Evolutionary conservation across 768 basidiomycete species (phyloP), one percentile per base, ranked within the genome.

Genomic region (Phaeolepiota aurea): DNA sequence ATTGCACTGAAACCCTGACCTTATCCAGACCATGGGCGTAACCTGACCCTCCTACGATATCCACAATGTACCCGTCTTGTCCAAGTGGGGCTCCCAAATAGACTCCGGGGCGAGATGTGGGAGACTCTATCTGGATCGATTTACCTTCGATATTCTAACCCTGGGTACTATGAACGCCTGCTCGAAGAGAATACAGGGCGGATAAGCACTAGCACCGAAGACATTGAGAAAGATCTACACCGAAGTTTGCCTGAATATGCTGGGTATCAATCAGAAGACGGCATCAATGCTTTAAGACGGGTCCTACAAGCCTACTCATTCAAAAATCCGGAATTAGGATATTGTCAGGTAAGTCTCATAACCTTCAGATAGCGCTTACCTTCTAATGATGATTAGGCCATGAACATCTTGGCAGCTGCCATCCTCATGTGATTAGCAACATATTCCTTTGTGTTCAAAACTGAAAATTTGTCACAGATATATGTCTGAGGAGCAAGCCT

Each of bases 401-500:
- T 99, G 89, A 99, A 99, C 57, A 94, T 99, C 37, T 75, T 98
- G 32, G 87, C 87, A 0, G 93, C 94, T 19, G 92, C 90, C n/a
- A 83, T 94, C 52, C 68, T 94, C 38, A 91, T 93, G 89, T 90
- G 52, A 48, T 77, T 57, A 15, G 0, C 10, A 15, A 34, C 16
- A 12, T 38, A 5, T 34, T 33, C 5, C 22, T 42, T 28, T 18
- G 13, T 35, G 14, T 5, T 15, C 32, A 31, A 37, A 20, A 37
- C 30, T 37, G 5, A 59, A 32, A 54, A 38, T 10, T 4, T 13
- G 2, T 20, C 14, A 7, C 50, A 98, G 93, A 46, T 99, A 97
- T 58, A 91, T 96, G 90, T 94, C 91, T 2, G 96, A 99, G 61
- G 96, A 98, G 51, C 94, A 98, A 58, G 83, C 93, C 9, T 99